These are phyloP conservation scores for Spergularia bocconei DNA, from an alignment of 148 eudicot genomes.

Conservation along the genomic window DNA sequence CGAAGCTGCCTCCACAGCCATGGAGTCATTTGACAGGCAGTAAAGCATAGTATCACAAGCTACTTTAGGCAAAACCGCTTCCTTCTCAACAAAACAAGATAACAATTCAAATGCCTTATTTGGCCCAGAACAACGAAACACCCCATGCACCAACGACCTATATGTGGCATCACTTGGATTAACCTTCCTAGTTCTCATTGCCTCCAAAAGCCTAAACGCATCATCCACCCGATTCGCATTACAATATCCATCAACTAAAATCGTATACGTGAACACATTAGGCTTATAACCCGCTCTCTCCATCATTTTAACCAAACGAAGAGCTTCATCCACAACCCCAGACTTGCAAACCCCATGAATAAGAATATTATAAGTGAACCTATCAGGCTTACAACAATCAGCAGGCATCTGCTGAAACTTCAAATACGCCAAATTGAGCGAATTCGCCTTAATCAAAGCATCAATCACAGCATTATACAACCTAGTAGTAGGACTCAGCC, in stretches of 20 bases:
- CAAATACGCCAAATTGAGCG: constrained; percentile 85
- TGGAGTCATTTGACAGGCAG: constrained; percentile 53
- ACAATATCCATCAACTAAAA: constrained; percentile 82
- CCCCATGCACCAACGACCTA: constrained; percentile 88
- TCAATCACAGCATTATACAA: constrained; percentile 94
- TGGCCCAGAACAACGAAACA: constrained; percentile 57
- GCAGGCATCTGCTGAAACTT: constrained; percentile 90
- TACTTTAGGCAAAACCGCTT: constrained; percentile 50
- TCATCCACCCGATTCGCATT: constrained; percentile 71
- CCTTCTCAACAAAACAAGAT: constrained; percentile 52
- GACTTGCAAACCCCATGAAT: constrained; percentile 95
- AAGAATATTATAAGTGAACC: constrained; percentile 85
- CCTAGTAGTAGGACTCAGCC: constrained; percentile 68
- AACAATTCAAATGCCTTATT: constrained; percentile 54
- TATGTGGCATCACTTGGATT: constrained; percentile 84
- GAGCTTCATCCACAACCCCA: constrained; percentile 89
- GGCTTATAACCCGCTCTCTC: constrained; percentile 55
- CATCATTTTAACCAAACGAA: constrained; percentile 86
- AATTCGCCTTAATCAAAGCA: constrained; percentile 85
- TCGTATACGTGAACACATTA: constrained; percentile 86
- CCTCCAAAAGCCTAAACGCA: constrained; percentile 65
- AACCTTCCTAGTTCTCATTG: constrained; percentile 63
- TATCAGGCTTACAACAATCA: constrained; percentile 80
- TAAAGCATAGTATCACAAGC: constrained; percentile 59
- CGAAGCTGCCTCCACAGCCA: constrained; percentile 54